Conservation (phyloP, 345 rosid genomes). For the Brassica rapa region DNA sequence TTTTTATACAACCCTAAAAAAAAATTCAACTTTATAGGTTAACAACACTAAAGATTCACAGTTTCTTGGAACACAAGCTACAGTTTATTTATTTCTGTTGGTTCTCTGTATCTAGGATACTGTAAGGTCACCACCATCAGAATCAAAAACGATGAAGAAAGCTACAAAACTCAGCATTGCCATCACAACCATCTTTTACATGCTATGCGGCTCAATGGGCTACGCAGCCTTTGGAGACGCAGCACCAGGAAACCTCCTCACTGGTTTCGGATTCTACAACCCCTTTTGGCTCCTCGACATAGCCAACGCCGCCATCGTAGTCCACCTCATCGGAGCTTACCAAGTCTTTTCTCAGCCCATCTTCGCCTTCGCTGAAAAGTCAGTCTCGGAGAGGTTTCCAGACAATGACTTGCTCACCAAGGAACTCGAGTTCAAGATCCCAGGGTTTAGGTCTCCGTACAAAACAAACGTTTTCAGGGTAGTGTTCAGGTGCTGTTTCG, state of each 20-base stretch:
- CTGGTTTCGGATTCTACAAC: conserved; percentile 74
- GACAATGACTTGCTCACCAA: conserved; percentile 48
- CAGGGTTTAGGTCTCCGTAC: conserved; percentile 41
- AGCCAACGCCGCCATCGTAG: conserved; percentile 64
- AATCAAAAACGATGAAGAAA: conserved; percentile 49
- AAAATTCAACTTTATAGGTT: background rate
- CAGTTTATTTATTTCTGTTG: background rate
- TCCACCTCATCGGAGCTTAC: conserved; percentile 78
- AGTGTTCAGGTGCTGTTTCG: conserved; percentile 59
- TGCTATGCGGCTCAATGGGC: conserved; percentile 73
- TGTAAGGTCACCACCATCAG: conserved; percentile 52
- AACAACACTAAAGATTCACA: background rate
- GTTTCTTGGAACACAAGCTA: too few species aligned
- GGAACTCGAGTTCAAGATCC: conserved; percentile 52
- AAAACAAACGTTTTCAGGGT: conserved; percentile 59
- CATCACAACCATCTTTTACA: conserved; percentile 49
- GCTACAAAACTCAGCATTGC: conserved; percentile 45
- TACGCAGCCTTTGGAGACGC: conserved; percentile 72
- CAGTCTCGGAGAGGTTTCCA: conserved; percentile 42
- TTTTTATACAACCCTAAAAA: background rate
- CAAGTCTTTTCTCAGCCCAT: conserved; percentile 75
- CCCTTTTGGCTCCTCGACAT: conserved; percentile 77
- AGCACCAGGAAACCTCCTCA: conserved; percentile 73
- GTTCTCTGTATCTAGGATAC: conserved; percentile 39
- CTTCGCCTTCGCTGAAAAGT: conserved; percentile 63